A percentile compares a stretch with the other conserved stretches of the same genome.
Evolutionary conservation across 352 stramenopile genomes (phyloP).

Genomic region (Globisporangium radiosum): DNA sequence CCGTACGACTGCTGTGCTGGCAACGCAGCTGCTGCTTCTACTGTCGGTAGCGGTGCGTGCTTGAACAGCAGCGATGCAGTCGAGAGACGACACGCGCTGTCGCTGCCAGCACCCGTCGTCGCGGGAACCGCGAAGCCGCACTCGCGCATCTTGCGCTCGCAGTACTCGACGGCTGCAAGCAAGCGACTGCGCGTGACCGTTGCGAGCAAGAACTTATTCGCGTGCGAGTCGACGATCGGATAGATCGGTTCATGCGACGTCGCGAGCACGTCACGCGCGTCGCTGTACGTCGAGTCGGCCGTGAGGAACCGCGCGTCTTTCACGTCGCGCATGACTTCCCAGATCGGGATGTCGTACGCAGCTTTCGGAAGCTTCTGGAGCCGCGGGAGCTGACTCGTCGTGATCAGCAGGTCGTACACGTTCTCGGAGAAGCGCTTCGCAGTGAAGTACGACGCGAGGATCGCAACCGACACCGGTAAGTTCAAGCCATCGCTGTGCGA

Average conservation of each 20-base stretch:
- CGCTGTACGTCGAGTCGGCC: conserved; percentile 63
- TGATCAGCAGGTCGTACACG: conserved; percentile 88
- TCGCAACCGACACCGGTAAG: conserved; percentile 82
- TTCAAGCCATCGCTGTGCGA: conserved; percentile 82
- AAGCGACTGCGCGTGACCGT: conserved; percentile 60
- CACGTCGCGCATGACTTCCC: conserved; percentile 82
- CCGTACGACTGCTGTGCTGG: conserved; percentile 9
- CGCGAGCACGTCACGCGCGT: conserved; percentile 43
- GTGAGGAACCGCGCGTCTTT: conserved; percentile 54
- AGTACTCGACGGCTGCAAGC: conserved; percentile 49
- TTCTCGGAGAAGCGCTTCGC: conserved; percentile 88
- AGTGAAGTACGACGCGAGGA: conserved; percentile 88
- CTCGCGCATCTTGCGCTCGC: conserved; percentile 26
- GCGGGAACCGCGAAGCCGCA: not conserved
- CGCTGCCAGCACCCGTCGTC: not conserved
- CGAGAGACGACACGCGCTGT: conserved; percentile 3
- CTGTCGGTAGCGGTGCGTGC: not conserved
- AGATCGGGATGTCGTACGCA: conserved; percentile 76
- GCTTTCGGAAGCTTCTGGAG: conserved; percentile 80
- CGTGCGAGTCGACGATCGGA: conserved; percentile 61
- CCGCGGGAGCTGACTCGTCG: conserved; percentile 66
- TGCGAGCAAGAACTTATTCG: conserved; percentile 55
- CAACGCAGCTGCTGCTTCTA: conserved; percentile 7
- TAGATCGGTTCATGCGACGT: conserved; percentile 58
- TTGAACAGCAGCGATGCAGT: conserved; percentile 27